Evolutionary conservation across 371 early-diverging fungal genomes (phyloP), one percentile per base, ranked within the genome.

Genomic region (Mucor velutinosus): DNA sequence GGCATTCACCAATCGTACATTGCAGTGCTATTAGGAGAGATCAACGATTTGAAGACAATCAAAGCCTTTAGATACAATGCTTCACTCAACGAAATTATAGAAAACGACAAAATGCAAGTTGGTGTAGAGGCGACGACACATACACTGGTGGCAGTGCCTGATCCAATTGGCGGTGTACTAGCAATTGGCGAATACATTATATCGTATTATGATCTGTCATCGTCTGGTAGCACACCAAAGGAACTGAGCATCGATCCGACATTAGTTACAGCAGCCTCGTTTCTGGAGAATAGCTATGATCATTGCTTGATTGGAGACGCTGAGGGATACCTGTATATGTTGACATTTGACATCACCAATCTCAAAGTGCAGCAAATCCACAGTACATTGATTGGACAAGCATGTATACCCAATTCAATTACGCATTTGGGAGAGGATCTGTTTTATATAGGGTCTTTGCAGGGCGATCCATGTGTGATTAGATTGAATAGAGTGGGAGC

Each of bases 391-490:
- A 58, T 78, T n/a, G 76, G 76, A 0, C 62, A 72, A 56, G 59
- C 60, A 32, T 78, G 89, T 0, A 74, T 82, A 15, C 81, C 94
- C 0, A 85, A 89, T 10, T 77, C 86, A 1, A 78, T 97, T 17
- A 76, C 86, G 2, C 90, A 92, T 65, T 76, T 96, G 7, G 89
- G 84, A 51, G 78, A 83, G 30, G 83, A 89, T 23, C 80, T 86
- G 60, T 76, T 91, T 14, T 97, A 86, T 70, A 74, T 96, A 55
- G 96, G 97, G 4, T 95, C 95, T 1, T 85, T 90, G 56, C 87
- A 84, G 45, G 93, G 92, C 11, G 97, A 97, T 77, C 93, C 96
- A 11, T 85, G 88, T 60, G 73, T 97, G 5, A 76, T 93, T 3
- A 64, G 76, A 39, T 61, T 93, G 27, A 67, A 71, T 15, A 62